These are phyloP conservation scores for Jamesozyma hellenica DNA, from an alignment of 805 yeast species.

Conservation along the genomic window DNA sequence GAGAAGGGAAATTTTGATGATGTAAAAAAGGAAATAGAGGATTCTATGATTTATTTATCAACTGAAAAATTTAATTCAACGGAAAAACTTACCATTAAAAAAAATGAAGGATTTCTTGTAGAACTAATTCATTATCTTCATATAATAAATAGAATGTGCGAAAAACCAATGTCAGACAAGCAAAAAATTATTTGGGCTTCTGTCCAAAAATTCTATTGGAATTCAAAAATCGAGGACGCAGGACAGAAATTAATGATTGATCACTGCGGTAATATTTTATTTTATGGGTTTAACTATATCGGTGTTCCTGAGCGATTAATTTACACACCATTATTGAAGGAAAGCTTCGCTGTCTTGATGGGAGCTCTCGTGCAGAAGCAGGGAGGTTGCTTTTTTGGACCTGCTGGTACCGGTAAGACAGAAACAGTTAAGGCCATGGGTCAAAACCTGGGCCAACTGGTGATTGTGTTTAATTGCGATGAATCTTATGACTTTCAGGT, in stretches of 20 bases:
- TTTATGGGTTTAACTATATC: constrained; percentile 73
- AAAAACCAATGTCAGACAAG: not conserved
- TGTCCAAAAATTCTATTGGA: constrained; percentile 42
- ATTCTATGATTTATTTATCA: not conserved
- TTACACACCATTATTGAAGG: constrained; percentile 59
- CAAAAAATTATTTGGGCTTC: constrained; percentile 35
- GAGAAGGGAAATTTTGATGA: not conserved
- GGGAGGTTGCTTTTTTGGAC: constrained; percentile 92
- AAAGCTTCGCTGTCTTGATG: constrained; percentile 57
- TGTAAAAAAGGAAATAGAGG: not conserved
- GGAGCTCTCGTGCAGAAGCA: constrained; percentile 61
- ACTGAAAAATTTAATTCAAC: not conserved
- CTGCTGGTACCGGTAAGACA: constrained; percentile 97
- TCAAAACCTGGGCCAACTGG: constrained; percentile 66
- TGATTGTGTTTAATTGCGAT: constrained; percentile 83
- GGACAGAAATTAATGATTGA: constrained; percentile 34
- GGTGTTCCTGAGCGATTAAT: constrained; percentile 70
- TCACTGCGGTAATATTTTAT: constrained; percentile 43
- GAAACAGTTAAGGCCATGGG: constrained; percentile 84
- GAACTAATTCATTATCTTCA: constrained; percentile 56
- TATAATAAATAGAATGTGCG: constrained; percentile 22
- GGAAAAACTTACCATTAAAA: constrained; percentile 27
- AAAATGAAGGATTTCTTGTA: constrained; percentile 51
- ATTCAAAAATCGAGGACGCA: constrained; percentile 19
- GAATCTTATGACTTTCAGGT: constrained; percentile 76